Base-by-base conservation (phyloP, 371 early-diverging fungal species). In the Apophysomyces sp. region DNA sequence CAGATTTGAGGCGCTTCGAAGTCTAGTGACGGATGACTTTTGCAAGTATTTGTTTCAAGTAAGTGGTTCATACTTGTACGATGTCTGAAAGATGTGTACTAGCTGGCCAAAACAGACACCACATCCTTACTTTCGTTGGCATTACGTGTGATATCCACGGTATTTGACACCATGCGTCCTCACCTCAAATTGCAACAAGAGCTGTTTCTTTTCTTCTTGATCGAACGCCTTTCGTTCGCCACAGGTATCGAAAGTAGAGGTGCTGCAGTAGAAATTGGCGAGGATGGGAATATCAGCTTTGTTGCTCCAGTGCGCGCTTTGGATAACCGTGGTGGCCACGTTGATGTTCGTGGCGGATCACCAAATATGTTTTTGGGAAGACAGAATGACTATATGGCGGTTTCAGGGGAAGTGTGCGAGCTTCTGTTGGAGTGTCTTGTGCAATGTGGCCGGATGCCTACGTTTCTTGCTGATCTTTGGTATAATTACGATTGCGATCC, bases 401-500 rank as follows among this genome's bases (percentile, higher is more conserved):
- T 87, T 2, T 77, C 85, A 4, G 87, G 85, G 6, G 95, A 96
- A 71, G 90, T 90, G 2, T 87, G 95, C 8, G 92, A 94, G 60
- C 69, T 94, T 49, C 65, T 94, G 21, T 67, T 95, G 18, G 96
- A 96, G 62, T 86, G 92, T 37, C 64, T 96, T 52, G 80, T 89
- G n/a, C 84, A 91, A 57, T 77, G 88, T 58, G 81, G 84, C 21
- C 80, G 89, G 52, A 80, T 79, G 39, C 90, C 93, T 9, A 83
- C 89, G 1, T 90, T 97, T 63, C 81, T 93, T 75, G 80, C 86
- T 0, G 95, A 95, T 59, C 80, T 98, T 28, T 98, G 95, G 91
- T 89, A 94, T 57, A 93, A 95, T 72, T 97, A 92, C 68, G 98
- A 98, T 73, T 92, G 95, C 55, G 89, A 94, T 62, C 58, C 90